Base-by-base conservation (phyloP, 2,329 filamentous ascomycete species). In the Dothistroma septosporum region DNA sequence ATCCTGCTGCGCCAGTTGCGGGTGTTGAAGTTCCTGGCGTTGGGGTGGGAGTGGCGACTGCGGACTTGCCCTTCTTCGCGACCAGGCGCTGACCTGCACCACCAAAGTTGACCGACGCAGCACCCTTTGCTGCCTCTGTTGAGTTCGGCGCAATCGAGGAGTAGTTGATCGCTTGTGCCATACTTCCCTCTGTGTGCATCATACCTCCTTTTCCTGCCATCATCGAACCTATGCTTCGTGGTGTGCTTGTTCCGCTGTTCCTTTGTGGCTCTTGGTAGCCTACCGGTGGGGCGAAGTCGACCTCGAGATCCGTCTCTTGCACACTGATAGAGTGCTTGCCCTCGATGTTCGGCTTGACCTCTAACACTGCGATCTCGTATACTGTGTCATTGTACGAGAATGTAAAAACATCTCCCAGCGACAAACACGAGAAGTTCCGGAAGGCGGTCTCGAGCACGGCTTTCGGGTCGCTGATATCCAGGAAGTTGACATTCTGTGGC, bases 121-220 rank as follows among this genome's bases (percentile, higher is more conserved):
- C 84, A 41, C 85, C 86, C 9, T 81, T 80, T 6, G 84, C 85
- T 14, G 85, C 87, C 14, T 86, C 82, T 1, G 82, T 85, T 7
- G 90, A 84, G 3, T 87, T 87, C 0, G 94, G 92, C 0, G 92
- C 91, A 67, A 99, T 96, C 33, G 92, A 85, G 56, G 86, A 85
- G 76, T 97, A 99, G 80, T 97, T 97, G 80, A 99, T 97, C n/a
- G 91, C 86, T 70, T 96, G 91, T 0, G 94, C 92, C 94, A 99
- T 99, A 62, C 88, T 92, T 11, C 94, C 94, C 69, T 96, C 90
- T 63, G 82, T 86, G 75, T 95, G 92, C 24, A 97, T 76, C 16
- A 89, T 78, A 4, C 92, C 91, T 31, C 91, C 89, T 65, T 79
- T 77, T 1, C 84, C 79, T 8, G 88, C 87, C 61, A 74, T 73